Conservation (phyloP, 371 early-diverging fungal species). For the Apophysomyces trapeziformis region DNA sequence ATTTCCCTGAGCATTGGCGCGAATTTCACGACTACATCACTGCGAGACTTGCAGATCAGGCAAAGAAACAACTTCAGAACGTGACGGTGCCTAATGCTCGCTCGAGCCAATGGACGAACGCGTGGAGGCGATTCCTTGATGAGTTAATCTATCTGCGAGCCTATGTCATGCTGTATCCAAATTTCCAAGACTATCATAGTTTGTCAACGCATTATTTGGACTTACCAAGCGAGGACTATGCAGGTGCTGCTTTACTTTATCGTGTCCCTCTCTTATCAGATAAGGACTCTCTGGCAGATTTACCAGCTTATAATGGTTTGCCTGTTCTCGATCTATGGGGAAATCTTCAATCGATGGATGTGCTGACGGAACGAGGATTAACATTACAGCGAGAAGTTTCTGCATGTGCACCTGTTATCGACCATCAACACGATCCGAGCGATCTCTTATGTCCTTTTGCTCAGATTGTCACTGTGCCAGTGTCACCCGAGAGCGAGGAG, state of each 20-base stretch:
- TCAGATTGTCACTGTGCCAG: constrained; percentile 31
- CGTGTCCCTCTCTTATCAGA: constrained; percentile 55
- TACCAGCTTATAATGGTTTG: constrained; percentile 30
- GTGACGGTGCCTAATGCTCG: constrained; percentile 49
- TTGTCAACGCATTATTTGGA: constrained; percentile 63
- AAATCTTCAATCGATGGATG: constrained; percentile 30
- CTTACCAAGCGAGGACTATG: constrained; percentile 39
- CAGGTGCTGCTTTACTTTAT: constrained; percentile 42
- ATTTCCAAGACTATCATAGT: constrained; percentile 51
- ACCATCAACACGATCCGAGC: constrained; percentile 40
- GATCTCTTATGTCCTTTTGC: constrained; percentile 54
- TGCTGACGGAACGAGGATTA: constrained; percentile 46
- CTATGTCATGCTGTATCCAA: constrained; percentile 67
- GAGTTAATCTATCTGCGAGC: constrained; percentile 65
- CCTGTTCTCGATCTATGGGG: constrained; percentile 62
- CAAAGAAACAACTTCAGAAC: constrained; percentile 44
- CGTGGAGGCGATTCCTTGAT: constrained; percentile 67
- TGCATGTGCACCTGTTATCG: constrained; percentile 44
- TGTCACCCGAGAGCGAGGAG: constrained; percentile 35
- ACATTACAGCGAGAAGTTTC: constrained; percentile 54
- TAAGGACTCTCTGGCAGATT: constrained; percentile 28
- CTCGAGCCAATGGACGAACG: constrained; percentile 60
- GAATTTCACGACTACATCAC: constrained; percentile 70
- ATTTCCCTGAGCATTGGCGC: constrained; percentile 71
- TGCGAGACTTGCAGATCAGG: constrained; percentile 54